phyloP scores from a whole-genome alignment of 495 filamentous ascomycete species.

The Penicillium coprophilum region DNA sequence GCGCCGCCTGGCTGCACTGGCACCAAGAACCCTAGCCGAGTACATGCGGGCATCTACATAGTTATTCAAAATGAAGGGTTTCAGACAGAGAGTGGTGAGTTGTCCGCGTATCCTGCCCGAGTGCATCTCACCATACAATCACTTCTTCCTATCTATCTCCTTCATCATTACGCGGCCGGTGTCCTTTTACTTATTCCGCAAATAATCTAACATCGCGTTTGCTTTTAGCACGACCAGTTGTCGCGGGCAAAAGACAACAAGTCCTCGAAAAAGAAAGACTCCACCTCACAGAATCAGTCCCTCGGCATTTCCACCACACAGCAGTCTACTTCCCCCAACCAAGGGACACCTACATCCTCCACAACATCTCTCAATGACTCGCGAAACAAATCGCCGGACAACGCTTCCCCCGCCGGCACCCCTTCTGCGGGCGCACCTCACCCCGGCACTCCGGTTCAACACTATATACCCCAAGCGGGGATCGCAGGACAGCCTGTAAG shows the following conservation, averaged over 20 bases:
- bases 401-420: constrained; percentile 49
- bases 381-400: constrained; percentile 76
- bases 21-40: constrained; percentile 33
- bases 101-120: constrained; percentile 11
- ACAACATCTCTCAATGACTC: constrained; percentile 82
- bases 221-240: constrained; percentile 74
- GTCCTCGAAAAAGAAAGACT: constrained; percentile 89
- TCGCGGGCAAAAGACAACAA: constrained; percentile 94
- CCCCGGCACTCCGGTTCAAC: constrained; percentile 34
- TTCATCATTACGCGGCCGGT: constrained; percentile 20
- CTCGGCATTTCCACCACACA: constrained; percentile 50
- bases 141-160: constrained; percentile 13
- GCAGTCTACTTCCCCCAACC: constrained; percentile 60
- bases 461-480: constrained; percentile 35
- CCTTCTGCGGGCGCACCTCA: constrained; percentile 20
- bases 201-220: constrained; percentile 33
- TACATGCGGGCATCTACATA: constrained; percentile 42
- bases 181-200: constrained; percentile 8
- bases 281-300: constrained; percentile 60
- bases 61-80: constrained; percentile 82
- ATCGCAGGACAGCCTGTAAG: constrained; percentile 41
- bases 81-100: constrained; percentile 97
- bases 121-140: constrained; percentile 23
- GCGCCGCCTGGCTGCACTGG: constrained; percentile 43
- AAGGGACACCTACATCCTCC: constrained; percentile 78